These are phyloP conservation scores for Gentiana dahurica DNA, from an alignment of 257 asterid species.

Conservation along the genomic window DNA sequence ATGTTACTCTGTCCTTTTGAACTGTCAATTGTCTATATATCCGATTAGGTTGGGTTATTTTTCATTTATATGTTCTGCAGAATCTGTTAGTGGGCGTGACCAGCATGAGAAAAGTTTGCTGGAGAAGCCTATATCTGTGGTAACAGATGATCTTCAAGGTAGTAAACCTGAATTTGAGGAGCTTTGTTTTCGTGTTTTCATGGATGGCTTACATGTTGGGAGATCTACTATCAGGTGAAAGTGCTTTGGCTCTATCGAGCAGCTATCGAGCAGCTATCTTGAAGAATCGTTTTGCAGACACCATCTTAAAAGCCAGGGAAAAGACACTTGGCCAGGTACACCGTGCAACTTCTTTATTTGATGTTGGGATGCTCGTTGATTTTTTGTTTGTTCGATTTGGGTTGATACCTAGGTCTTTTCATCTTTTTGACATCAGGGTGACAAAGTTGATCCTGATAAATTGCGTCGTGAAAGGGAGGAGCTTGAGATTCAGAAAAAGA, in stretches of 20 bases:
- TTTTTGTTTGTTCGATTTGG: background rate
- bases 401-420: background rate
- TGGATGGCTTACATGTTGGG: constrained; percentile 11
- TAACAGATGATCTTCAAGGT: constrained; percentile 49
- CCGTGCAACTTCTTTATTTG: constrained; percentile 2
- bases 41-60: background rate
- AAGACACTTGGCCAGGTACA: constrained; percentile 64
- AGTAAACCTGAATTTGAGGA: constrained; percentile 35
- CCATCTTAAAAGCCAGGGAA: constrained; percentile 83
- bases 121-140: constrained; percentile 41
- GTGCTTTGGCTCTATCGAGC: constrained; percentile 65
- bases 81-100: constrained; percentile 46
- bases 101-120: constrained; percentile 48
- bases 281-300: constrained; percentile 70
- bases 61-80: constrained; percentile 26
- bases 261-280: constrained; percentile 75
- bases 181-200: background rate
- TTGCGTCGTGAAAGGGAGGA: constrained; percentile 75
- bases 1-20: too few species aligned
- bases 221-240: constrained; percentile 38
- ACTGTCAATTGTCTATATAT: too few species aligned
- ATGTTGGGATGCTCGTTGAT: background rate
- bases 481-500: constrained; percentile 66
- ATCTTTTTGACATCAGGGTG: constrained; percentile 32
- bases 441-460: constrained; percentile 65